A percentile compares a stretch with the other conserved stretches of the same genome.
Conservation (phyloP, 208 protist genomes). For the Wallacemonas sp. region DNA sequence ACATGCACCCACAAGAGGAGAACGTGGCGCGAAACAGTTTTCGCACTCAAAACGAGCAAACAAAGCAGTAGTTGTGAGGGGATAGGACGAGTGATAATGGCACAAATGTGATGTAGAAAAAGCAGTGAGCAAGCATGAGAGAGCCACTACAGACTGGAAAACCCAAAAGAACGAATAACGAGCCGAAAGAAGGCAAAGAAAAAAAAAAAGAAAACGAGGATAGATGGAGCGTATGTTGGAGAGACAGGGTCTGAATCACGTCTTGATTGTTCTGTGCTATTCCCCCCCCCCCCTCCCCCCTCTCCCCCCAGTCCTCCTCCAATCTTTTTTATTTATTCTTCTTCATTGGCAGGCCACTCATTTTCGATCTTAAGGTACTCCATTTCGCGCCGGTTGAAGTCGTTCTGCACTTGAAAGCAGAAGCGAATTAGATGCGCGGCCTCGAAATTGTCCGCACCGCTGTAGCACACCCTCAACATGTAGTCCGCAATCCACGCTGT, state of each 20-base stretch:
- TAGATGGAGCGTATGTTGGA: too few species aligned
- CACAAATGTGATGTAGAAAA: too few species aligned
- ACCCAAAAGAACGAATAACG: neutral
- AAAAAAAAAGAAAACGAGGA: neutral
- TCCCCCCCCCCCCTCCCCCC: too few species aligned
- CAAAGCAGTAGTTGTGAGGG: too few species aligned
- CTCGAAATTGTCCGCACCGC: conserved; percentile 60
- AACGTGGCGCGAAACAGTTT: too few species aligned
- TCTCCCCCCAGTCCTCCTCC: neutral
- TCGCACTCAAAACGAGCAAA: too few species aligned
- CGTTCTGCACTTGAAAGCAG: conserved; percentile 58
- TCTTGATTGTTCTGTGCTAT: too few species aligned
- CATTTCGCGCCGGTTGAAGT: conserved; percentile 66
- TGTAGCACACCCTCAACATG: conserved; percentile 65
- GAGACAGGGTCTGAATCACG: too few species aligned
- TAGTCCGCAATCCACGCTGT: conserved; percentile 66
- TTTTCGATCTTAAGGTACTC: conserved; percentile 84
- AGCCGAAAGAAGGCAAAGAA: neutral
- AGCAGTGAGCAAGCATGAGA: neutral
- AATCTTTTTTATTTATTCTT: conserved; percentile 19
- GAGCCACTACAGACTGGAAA: neutral
- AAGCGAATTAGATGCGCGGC: conserved; percentile 70
- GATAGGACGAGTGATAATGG: too few species aligned
- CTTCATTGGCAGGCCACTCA: conserved; percentile 83
- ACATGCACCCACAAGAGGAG: too few species aligned